These are phyloP conservation scores for Tylopilus vinaceipallidus DNA, from an alignment of 768 basidiomycete species.

Conservation along the genomic window DNA sequence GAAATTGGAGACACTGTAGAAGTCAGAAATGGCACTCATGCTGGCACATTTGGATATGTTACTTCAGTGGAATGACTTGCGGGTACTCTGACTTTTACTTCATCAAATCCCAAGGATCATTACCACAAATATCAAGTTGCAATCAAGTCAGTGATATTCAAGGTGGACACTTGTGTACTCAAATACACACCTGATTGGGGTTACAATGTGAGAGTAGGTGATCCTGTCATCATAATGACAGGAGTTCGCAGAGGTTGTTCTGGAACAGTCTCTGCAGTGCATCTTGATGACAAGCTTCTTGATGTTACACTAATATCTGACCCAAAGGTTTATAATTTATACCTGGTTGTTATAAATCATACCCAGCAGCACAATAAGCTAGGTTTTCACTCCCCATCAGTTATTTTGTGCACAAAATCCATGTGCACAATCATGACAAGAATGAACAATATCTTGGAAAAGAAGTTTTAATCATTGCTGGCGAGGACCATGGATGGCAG, in stretches of 20 bases:
- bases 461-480: not conserved
- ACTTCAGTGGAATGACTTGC: not conserved
- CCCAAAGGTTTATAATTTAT: not conserved
- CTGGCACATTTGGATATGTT: too few relatives aligned
- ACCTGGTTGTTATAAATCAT: not conserved
- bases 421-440: not conserved
- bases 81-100: not conserved
- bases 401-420: not conserved
- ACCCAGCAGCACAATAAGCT: not conserved
- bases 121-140: too few relatives aligned
- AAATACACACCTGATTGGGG: not conserved
- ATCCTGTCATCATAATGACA: not conserved
- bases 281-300: not conserved
- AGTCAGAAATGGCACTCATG: not conserved
- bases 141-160: not conserved
- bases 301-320: not conserved
- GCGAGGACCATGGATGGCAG: not conserved
- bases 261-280: not conserved
- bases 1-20: not conserved
- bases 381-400: not conserved
- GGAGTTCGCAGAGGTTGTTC: not conserved
- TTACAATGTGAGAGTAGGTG: not conserved
- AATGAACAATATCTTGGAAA: not conserved
- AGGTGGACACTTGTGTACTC: not conserved
- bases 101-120: too few relatives aligned